A percentile compares a stretch with the other conserved stretches of the same genome.
These are phyloP conservation scores for Talinum fruticosum DNA, from an alignment of 148 eudicot species.

Conservation along the genomic window DNA sequence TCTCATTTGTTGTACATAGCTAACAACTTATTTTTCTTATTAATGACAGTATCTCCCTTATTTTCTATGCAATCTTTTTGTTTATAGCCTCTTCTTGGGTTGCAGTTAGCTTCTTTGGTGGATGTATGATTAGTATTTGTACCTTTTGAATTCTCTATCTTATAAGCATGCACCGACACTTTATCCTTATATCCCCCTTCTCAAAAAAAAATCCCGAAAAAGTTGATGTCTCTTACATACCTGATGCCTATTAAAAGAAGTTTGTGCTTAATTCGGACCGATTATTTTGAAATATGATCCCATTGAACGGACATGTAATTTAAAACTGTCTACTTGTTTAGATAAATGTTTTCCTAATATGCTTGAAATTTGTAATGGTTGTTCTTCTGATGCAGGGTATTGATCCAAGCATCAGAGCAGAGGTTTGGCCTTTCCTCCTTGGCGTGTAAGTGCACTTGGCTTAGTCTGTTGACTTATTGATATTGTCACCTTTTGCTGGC, in stretches of 20 bases:
- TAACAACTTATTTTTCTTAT: background rate
- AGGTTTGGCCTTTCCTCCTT: slow-evolving; percentile 99
- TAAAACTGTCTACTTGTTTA: background rate
- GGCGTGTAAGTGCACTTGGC: slow-evolving; percentile 70
- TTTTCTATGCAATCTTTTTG: background rate
- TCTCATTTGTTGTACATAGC: background rate
- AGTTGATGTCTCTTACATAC: background rate
- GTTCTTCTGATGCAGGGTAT: slow-evolving; percentile 58
- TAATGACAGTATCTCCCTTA: background rate
- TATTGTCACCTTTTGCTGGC: background rate
- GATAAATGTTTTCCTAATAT: background rate
- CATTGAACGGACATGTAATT: background rate
- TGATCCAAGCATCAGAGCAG: slow-evolving; percentile 87
- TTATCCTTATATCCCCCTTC: too few species aligned
- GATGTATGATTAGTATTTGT: background rate
- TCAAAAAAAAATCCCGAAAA: too few species aligned
- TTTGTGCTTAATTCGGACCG: background rate
- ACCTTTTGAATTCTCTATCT: too few species aligned
- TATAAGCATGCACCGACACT: too few species aligned
- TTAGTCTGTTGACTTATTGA: background rate
- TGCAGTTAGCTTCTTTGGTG: background rate
- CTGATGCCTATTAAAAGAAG: background rate
- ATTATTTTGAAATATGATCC: background rate
- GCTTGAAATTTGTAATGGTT: slow-evolving; percentile 4
- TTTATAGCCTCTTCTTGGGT: background rate